These are phyloP conservation scores for Limnanthes douglasii DNA, from an alignment of 345 rosid genomes.

Conservation along the genomic window DNA sequence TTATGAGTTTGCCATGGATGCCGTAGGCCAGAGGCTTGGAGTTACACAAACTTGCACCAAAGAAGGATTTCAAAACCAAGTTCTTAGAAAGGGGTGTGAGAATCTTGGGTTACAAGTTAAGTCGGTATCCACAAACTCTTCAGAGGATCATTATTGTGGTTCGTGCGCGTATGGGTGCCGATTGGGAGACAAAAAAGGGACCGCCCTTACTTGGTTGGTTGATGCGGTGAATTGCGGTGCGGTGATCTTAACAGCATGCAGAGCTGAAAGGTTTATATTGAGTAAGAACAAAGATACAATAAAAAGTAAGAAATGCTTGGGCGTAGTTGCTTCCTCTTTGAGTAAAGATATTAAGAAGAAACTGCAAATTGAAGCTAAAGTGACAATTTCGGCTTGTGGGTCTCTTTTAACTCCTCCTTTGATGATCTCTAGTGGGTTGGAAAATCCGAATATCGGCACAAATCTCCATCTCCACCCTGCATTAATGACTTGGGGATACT, in stretches of 20 bases:
- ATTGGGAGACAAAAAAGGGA: slow-evolving; percentile 37
- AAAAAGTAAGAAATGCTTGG: slow-evolving; percentile 32
- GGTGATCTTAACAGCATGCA: slow-evolving; percentile 32
- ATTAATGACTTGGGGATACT: slow-evolving; percentile 55
- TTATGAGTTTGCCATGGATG: slow-evolving; percentile 32
- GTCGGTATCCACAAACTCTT: slow-evolving; percentile 24
- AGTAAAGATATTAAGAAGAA: slow-evolving; percentile 21
- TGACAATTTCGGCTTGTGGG: slow-evolving; percentile 51
- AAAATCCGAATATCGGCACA: slow-evolving; percentile 39
- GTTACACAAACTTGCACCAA: slow-evolving; percentile 21
- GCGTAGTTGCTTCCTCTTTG: slow-evolving; percentile 28
- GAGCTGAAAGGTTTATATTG: slow-evolving; percentile 30
- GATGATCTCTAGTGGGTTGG: slow-evolving; percentile 47
- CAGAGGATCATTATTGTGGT: slow-evolving; percentile 42
- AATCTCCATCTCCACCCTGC: slow-evolving; percentile 54
- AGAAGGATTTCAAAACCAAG: slow-evolving; percentile 41
- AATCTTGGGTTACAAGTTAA: slow-evolving; percentile 32
- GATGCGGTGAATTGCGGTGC: slow-evolving; percentile 38
- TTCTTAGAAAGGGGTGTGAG: slow-evolving; percentile 41
- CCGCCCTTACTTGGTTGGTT: slow-evolving; percentile 37
- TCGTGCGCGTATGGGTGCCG: slow-evolving; percentile 37
- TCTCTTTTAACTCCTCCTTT: slow-evolving; percentile 49
- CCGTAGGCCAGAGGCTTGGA: slow-evolving; percentile 24
- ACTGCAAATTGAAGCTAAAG: slow-evolving; percentile 43
- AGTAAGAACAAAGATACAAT: slow-evolving; percentile 8